Percentiles rank a stretch among this genome's conserved stretches.
Conservation (phyloP, 192 early-diverging fungal genomes). For the Spizellomyces punctatus region DNA sequence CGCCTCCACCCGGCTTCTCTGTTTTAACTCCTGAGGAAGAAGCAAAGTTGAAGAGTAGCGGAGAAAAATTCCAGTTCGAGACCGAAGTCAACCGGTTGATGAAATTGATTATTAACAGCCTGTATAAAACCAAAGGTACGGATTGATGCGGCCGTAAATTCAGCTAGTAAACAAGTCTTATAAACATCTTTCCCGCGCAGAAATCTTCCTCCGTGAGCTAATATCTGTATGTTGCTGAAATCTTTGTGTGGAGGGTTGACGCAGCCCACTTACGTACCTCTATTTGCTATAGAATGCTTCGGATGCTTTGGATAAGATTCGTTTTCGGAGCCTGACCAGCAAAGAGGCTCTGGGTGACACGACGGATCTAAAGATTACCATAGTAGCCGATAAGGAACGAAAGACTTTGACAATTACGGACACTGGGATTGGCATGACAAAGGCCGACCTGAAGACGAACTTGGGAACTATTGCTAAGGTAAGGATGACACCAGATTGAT, state of each 20-base stretch:
- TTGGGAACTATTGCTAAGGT: slow-evolving; percentile 95
- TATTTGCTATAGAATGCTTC: slow-evolving; percentile 74
- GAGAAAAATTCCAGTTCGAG: slow-evolving; percentile 76
- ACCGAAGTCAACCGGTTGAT: slow-evolving; percentile 90
- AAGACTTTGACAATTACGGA: slow-evolving; percentile 85
- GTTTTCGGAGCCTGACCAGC: slow-evolving; percentile 79
- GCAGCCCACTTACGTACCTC: slow-evolving; percentile 1
- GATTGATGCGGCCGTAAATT: too few relatives aligned
- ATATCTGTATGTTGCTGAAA: slow-evolving; percentile 61
- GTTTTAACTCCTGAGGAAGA: slow-evolving; percentile 10
- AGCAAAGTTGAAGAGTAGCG: slow-evolving; percentile 16
- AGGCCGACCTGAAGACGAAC: slow-evolving; percentile 82
- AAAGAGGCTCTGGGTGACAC: slow-evolving; percentile 58
- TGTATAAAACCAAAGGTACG: slow-evolving; percentile 82
- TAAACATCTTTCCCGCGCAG: slow-evolving; percentile 44
- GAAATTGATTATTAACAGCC: slow-evolving; percentile 92
- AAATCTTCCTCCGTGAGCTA: slow-evolving; percentile 96
- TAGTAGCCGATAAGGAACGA: slow-evolving; percentile 71
- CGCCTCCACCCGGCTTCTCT: slow-evolving; percentile 15
- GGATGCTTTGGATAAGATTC: slow-evolving; percentile 94
- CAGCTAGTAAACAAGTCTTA: too few relatives aligned
- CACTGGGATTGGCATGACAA: slow-evolving; percentile 96
- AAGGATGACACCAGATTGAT: neutral
- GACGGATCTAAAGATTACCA: slow-evolving; percentile 78
- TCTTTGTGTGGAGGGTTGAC: neutral